phyloP scores from a whole-genome alignment of 768 basidiomycete genomes.

The Psilocybe subaeruginosa region DNA sequence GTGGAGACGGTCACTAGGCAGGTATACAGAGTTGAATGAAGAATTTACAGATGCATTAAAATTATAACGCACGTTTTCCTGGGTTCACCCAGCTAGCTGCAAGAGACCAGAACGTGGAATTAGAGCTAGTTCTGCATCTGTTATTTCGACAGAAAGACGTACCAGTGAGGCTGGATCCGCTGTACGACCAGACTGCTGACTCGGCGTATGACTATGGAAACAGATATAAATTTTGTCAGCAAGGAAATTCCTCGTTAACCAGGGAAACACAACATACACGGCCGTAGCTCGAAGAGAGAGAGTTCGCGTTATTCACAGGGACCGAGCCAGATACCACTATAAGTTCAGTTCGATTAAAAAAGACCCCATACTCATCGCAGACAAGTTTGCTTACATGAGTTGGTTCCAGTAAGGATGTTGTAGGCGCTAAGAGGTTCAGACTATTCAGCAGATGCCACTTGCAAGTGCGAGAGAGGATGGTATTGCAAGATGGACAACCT shows the following conservation, averaged over 20 bases:
- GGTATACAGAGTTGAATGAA: not conserved
- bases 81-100: not conserved
- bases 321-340: not conserved
- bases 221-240: too few relatives aligned
- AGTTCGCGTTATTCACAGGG: not conserved
- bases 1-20: not conserved
- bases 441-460: not conserved
- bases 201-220: not conserved
- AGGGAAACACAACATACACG: not conserved
- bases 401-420: not conserved
- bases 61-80: not conserved
- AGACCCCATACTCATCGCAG: not conserved
- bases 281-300: not conserved
- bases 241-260: too few relatives aligned
- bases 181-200: not conserved
- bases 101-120: not conserved
- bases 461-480: not conserved
- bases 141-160: not conserved
- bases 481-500: not conserved
- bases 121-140: not conserved
- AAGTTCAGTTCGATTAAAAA: not conserved
- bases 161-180: not conserved
- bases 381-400: not conserved
- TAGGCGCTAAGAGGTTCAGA: not conserved
- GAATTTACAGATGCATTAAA: not conserved